Evolutionary conservation across 257 asterid genomes (phyloP), one percentile per base, ranked within the genome.

Genomic region (Rubia yunnanensis): DNA sequence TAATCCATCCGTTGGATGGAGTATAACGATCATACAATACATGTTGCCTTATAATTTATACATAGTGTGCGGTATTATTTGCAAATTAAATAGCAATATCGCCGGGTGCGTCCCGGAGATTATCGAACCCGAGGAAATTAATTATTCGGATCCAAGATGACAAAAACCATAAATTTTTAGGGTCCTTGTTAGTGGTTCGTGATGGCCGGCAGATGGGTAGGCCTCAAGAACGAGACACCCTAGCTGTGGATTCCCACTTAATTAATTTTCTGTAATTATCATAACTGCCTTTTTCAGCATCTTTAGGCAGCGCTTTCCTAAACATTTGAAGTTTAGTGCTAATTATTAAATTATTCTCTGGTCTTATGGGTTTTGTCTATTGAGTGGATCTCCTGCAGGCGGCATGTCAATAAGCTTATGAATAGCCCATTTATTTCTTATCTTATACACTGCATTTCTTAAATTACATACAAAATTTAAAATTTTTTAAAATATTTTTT

Each of bases 291-390:
- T 13, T 3, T 14, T 44, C 23, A 0, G 3, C 23, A 46, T 26
- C 56, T 3, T 26, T 20, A 35, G 56, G 15, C 30, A 5, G 56
- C 26, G n/a, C 2, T 7, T 50, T 50, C 52, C 52, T 50, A 22
- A 50, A 49, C 56, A n/a, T 53, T 27, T 71, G 66, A 68, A 70
- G 67, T 60, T 62, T 46, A 32, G 52, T 53, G 56, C 73, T 44
- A 44, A 44, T 44, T 44, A 44, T 32, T 32, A 15, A 0, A 17
- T 17, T 17, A 15, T 44, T 0, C 52, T 14, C 17, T 44, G 52
- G n/a, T 14, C 17, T 44, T 3, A 15, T 14, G 1, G 14, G 52
- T 44, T 44, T 17, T 14, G 8, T 15, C n/a, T n/a, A n/a, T n/a
- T n/a, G n/a, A n/a, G n/a, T n/a, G n/a, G n/a, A n/a, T n/a, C n/a